Conservation (phyloP, 75 land plant genomes). For the Gnetum montanum region DNA sequence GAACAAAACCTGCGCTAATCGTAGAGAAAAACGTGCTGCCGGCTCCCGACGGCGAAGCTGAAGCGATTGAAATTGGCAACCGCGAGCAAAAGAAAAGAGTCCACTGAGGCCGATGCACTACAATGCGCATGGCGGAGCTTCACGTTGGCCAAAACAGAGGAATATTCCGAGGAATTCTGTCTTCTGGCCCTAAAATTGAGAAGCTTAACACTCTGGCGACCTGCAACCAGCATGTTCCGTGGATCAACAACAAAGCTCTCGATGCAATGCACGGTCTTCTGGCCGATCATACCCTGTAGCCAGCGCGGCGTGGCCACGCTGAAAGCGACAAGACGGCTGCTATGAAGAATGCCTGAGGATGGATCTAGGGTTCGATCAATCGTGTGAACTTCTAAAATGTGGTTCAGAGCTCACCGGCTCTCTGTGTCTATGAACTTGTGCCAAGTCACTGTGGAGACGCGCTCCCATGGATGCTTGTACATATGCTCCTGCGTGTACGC, state of each 20-base stretch:
- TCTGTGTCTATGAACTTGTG: constrained; percentile 81
- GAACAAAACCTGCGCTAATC: too few species aligned
- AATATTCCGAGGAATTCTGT: too few species aligned
- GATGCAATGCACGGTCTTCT: constrained; percentile 72
- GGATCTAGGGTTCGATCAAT: constrained; percentile 53
- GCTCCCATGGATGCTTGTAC: constrained; percentile 93
- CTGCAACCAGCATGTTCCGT: too few species aligned
- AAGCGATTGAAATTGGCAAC: too few species aligned
- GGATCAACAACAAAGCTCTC: constrained; percentile 77
- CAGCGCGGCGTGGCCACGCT: constrained; percentile 78
- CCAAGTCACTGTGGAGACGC: constrained; percentile 87
- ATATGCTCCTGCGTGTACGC: constrained; percentile 85
- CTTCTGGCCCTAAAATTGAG: too few species aligned
- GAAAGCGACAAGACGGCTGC: constrained; percentile 65
- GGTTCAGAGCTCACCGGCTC: constrained; percentile 38
- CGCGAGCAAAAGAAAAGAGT: too few species aligned
- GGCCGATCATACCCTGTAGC: constrained; percentile 67
- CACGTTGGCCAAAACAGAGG: too few species aligned
- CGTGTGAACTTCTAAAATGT: constrained; percentile 84
- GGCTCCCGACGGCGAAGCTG: too few species aligned
- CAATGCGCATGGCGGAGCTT: too few species aligned
- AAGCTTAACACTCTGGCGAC: too few species aligned
- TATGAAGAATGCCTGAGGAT: constrained; percentile 42
- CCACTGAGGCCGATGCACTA: too few species aligned
- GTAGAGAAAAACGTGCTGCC: too few species aligned